These are phyloP conservation scores for Pseudocercospora crystallina DNA, from an alignment of 2,329 filamentous ascomycete species.

Conservation along the genomic window DNA sequence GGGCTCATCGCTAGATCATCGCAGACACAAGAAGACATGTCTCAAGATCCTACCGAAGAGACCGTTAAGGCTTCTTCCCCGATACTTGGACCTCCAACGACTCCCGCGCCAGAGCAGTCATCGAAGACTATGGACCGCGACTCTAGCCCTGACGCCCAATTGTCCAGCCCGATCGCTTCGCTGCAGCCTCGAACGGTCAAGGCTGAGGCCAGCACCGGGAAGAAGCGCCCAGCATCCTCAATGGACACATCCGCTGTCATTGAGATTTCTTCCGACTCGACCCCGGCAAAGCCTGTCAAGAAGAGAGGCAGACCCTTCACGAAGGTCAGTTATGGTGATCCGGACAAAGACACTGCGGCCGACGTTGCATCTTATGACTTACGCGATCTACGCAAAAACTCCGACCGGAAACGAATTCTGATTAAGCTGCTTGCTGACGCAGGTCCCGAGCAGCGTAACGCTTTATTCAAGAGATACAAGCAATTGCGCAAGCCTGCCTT, in stretches of 20 bases:
- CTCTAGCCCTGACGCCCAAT: too few species aligned
- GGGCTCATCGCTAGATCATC: background rate
- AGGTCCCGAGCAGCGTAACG: conserved; percentile 12
- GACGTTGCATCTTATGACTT: conserved; percentile 20
- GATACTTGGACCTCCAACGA: too few species aligned
- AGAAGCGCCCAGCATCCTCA: background rate
- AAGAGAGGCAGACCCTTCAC: conserved; percentile 2
- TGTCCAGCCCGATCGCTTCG: too few species aligned
- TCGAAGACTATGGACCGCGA: too few species aligned
- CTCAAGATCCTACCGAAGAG: background rate
- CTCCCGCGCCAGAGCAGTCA: too few species aligned
- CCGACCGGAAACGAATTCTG: conserved; percentile 45
- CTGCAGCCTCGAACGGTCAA: background rate
- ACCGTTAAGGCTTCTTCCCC: too few species aligned
- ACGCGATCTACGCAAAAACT: conserved; percentile 9
- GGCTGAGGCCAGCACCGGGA: conserved; percentile 3
- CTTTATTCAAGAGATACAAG: conserved; percentile 10
- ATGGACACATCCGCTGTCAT: conserved; percentile 1
- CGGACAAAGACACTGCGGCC: conserved; percentile 8
- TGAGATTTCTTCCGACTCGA: conserved; percentile 22
- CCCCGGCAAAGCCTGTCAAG: conserved; percentile 4
- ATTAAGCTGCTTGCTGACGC: conserved; percentile 42
- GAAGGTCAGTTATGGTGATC: conserved; percentile 6
- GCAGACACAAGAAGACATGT: too few species aligned
- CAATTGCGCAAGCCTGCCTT: conserved; percentile 7